Evolutionary conservation across 306 rosid species (phyloP).

Genomic region (Trifolium repens): DNA sequence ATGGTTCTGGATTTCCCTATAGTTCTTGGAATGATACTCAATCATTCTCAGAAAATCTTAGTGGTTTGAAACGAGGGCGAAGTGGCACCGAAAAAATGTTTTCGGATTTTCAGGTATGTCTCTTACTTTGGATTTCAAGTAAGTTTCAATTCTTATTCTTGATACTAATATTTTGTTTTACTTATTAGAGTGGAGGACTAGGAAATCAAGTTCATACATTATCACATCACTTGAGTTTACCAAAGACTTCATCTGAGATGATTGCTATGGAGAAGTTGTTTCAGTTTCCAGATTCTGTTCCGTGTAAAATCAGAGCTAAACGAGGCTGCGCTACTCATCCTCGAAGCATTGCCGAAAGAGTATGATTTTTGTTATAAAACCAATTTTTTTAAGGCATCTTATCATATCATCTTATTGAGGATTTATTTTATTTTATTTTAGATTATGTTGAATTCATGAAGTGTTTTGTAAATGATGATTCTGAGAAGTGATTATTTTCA

Average conservation of each 20-base stretch:
- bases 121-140: background rate
- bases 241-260: constrained; percentile 68
- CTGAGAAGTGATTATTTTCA: constrained; percentile 36
- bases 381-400: background rate
- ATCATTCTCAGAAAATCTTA: constrained; percentile 50
- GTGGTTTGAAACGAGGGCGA: constrained; percentile 60
- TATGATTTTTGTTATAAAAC: constrained; percentile 31
- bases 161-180: constrained; percentile 15
- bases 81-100: constrained; percentile 53
- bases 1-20: constrained; percentile 58
- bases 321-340: constrained; percentile 99
- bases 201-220: constrained; percentile 63
- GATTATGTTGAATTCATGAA: background rate
- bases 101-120: constrained; percentile 64
- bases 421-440: background rate
- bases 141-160: constrained; percentile 26
- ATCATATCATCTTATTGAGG: background rate
- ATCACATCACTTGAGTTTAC: constrained; percentile 83
- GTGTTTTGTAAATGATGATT: constrained; percentile 10
- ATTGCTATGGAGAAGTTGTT: constrained; percentile 70
- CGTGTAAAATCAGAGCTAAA: constrained; percentile 93
- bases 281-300: constrained; percentile 86
- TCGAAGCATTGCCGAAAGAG: constrained; percentile 97
- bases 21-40: constrained; percentile 66
- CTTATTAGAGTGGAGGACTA: constrained; percentile 65